Conservation (phyloP, 2,329 filamentous ascomycete genomes). For the Nigrospora oryzae region DNA sequence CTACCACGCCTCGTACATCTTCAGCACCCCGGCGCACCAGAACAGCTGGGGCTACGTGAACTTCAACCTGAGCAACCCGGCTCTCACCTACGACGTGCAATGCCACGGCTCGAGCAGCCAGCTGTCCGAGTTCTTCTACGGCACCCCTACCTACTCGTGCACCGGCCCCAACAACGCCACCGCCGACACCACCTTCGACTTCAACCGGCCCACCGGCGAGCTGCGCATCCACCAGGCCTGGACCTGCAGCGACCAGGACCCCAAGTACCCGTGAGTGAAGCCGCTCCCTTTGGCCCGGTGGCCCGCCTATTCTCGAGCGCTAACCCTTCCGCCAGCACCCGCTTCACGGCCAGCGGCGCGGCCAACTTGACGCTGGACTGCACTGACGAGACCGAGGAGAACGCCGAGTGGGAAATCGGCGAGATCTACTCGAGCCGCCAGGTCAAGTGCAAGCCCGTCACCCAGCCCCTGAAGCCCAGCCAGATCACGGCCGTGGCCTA, state of each 20-base stretch:
- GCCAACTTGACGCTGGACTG: slow-evolving; percentile 25
- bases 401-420: slow-evolving; percentile 30
- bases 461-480: slow-evolving; percentile 21
- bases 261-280: slow-evolving; percentile 25
- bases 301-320: no score
- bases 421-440: slow-evolving; percentile 27
- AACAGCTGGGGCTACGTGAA: slow-evolving; percentile 35
- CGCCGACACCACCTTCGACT: slow-evolving; percentile 32
- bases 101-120: slow-evolving; percentile 33
- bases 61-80: slow-evolving; percentile 42
- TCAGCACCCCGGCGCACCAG: slow-evolving; percentile 43
- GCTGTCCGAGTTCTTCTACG: slow-evolving; percentile 42
- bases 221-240: slow-evolving; percentile 40
- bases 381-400: slow-evolving; percentile 22
- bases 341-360: slow-evolving; percentile 22
- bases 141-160: slow-evolving; percentile 35
- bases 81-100: slow-evolving; percentile 22
- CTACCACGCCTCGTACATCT: slow-evolving; percentile 39
- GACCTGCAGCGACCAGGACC: slow-evolving; percentile 32
- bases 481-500: slow-evolving; percentile 26
- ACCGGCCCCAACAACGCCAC: slow-evolving; percentile 14
- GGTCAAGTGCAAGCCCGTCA: slow-evolving; percentile 22
- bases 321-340: slow-evolving; percentile 14
- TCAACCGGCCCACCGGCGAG: slow-evolving; percentile 22
- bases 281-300: no score